A percentile compares a stretch with the other conserved stretches of the same genome.
These are phyloP conservation scores for Perilla frutescens DNA, from an alignment of 257 asterid species.

Conservation along the genomic window DNA sequence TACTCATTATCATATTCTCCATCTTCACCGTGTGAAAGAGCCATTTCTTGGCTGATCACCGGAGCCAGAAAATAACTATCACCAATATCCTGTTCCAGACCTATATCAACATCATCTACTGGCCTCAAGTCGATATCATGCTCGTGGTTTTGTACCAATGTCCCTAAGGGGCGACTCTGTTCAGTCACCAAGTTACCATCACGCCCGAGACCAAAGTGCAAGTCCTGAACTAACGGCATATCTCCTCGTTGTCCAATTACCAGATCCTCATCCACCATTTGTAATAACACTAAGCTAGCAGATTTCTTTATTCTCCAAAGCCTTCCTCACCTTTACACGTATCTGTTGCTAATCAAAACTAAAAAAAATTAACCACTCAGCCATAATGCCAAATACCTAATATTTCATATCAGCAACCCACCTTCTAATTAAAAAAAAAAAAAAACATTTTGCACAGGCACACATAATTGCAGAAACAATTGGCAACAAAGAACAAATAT, in stretches of 20 bases:
- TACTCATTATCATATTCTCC: conserved; percentile 38
- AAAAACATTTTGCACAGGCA: not conserved
- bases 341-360: conserved; percentile 28
- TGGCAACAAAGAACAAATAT: not conserved
- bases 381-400: not conserved
- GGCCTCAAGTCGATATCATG: conserved; percentile 40
- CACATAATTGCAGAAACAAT: conserved; percentile 9
- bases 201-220: conserved; percentile 40
- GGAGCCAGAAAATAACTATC: conserved; percentile 40
- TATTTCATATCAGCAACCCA: not conserved
- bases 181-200: conserved; percentile 37
- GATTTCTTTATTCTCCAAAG: conserved; percentile 21
- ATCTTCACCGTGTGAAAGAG: conserved; percentile 37
- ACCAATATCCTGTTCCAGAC: conserved; percentile 35
- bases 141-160: conserved; percentile 38
- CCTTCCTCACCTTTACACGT: conserved; percentile 21
- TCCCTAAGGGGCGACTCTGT: conserved; percentile 36
- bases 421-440: not conserved
- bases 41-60: conserved; percentile 37
- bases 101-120: conserved; percentile 32
- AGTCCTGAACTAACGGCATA: conserved; percentile 43
- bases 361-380: conserved; percentile 8
- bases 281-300: conserved; percentile 17
- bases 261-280: conserved; percentile 42
- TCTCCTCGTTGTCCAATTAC: conserved; percentile 37